Percentiles rank a stretch among this genome's conserved stretches.
These are phyloP conservation scores for Aschersonia sp. DNA, from an alignment of 2,329 filamentous ascomycete genomes.

Conservation along the genomic window DNA sequence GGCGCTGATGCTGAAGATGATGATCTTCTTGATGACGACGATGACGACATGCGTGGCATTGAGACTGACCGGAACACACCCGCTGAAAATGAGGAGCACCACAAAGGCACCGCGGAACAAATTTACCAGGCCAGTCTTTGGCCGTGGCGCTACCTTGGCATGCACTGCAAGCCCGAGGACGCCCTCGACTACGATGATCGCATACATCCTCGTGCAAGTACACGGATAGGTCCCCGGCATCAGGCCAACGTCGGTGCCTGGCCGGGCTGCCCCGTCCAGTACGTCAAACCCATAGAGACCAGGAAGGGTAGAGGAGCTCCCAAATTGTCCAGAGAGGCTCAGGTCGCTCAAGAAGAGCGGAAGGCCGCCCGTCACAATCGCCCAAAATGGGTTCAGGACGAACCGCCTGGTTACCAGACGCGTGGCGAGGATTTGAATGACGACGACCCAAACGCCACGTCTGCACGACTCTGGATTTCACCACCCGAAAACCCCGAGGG, in stretches of 20 bases:
- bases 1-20: slow-evolving; percentile 57
- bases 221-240: slow-evolving; percentile 77
- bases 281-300: slow-evolving; percentile 75
- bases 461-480: slow-evolving; percentile 66
- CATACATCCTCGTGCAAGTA: slow-evolving; percentile 91
- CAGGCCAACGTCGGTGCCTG: slow-evolving; percentile 77
- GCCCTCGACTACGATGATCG: slow-evolving; percentile 93
- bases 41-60: slow-evolving; percentile 44
- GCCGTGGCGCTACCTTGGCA: slow-evolving; percentile 90
- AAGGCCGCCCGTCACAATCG: slow-evolving; percentile 65
- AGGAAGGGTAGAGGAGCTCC: slow-evolving; percentile 73
- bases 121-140: slow-evolving; percentile 86
- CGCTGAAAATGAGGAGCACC: slow-evolving; percentile 41
- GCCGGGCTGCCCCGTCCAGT: slow-evolving; percentile 76
- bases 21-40: slow-evolving; percentile 52
- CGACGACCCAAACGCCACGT: slow-evolving; percentile 60
- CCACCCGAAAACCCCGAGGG: slow-evolving; percentile 36
- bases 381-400: slow-evolving; percentile 88
- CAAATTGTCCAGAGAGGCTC: slow-evolving; percentile 66
- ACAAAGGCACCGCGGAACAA: slow-evolving; percentile 64
- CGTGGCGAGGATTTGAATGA: slow-evolving; percentile 66
- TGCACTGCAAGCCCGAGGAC: slow-evolving; percentile 91
- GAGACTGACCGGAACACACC: slow-evolving; percentile 52
- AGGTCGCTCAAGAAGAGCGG: slow-evolving; percentile 72
- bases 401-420: slow-evolving; percentile 70